phyloP scores from a whole-genome alignment of 345 rosid species.

The Eucalyptus erythrocorys region DNA sequence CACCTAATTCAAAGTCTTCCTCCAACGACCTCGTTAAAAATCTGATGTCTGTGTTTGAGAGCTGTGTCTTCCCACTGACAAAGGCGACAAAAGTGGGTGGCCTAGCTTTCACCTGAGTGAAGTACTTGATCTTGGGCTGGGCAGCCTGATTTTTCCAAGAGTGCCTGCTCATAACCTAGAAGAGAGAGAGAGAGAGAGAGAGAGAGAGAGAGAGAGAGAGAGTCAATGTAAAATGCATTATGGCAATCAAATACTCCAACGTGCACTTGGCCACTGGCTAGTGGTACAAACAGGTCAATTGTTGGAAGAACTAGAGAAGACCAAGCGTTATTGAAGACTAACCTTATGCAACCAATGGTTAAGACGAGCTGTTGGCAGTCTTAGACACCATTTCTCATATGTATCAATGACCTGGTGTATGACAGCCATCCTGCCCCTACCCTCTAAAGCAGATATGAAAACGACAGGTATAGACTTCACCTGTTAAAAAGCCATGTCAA shows the following conservation, averaged over 20 bases:
- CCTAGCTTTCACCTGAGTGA: constrained; percentile 97
- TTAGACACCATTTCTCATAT: constrained; percentile 80
- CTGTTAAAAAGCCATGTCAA: constrained; percentile 20
- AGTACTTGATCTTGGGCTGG: constrained; percentile 85
- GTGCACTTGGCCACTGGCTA: neutral
- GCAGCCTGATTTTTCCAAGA: constrained; percentile 93
- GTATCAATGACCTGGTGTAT: constrained; percentile 64
- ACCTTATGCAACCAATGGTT: constrained; percentile 95
- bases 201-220: neutral
- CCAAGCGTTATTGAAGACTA: neutral
- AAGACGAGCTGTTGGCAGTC: constrained; percentile 79
- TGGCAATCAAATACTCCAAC: neutral
- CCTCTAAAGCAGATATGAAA: constrained; percentile 84
- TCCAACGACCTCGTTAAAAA: constrained; percentile 75
- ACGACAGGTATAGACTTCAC: constrained; percentile 76
- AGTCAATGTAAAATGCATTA: neutral
- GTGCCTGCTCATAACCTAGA: constrained; percentile 90
- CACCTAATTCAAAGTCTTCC: constrained; percentile 91
- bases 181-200: neutral
- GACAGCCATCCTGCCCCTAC: constrained; percentile 66
- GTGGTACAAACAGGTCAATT: neutral
- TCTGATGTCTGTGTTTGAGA: constrained; percentile 66
- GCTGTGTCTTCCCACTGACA: constrained; percentile 46
- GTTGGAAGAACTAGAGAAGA: neutral
- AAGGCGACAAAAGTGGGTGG: constrained; percentile 97